Evolutionary conservation across 495 filamentous ascomycete genomes (phyloP), one percentile per base, ranked within the genome.

Genomic region (Symbiotaphrina buchneri): DNA sequence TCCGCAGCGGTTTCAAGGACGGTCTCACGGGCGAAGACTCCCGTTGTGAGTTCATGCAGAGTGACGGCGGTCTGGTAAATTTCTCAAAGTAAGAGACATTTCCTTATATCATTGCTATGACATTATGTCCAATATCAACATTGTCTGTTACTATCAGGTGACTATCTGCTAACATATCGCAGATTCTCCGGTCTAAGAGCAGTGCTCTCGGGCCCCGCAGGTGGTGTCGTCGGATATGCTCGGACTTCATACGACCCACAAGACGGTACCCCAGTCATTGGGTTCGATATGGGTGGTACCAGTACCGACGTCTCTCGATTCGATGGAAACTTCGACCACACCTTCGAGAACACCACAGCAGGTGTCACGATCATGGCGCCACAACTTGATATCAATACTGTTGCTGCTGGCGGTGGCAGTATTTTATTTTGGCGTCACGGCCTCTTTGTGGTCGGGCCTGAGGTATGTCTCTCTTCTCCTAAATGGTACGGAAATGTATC

Each of bases 301-400:
- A 84, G 75, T 21, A 97, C 87, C 0, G 87, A 97, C 46, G 85
- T 94, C 5, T 90, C 80, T 15, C 58, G 87, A 17, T 95, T 85
- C 42, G 87, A 85, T 23, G 85, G 87, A 8, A 63, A 84, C 28
- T 82, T 92, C 45, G 87, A 95, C 35, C 87, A 97, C 47, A 85
- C 93, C 0, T 95, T 97, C 38, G 87, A 92, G 45, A 94, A 87
- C 1, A 94, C 85, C 0, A 91, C 90, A 1, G 87, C 87, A 1
- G 87, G 87, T 17, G 81, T 97, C 4, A 81, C 83, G 0, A 90
- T 95, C 21, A 87, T 94, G 41, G 82, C 74, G 0, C 87, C 87
- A 0, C 87, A 95, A 42, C 65, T 97, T 0, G 87, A 97, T 52
- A 94, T 97, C 52, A 95, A 95, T 49, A 97, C 87, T 0, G 85